These are phyloP conservation scores for Termitomyces heimii DNA, from an alignment of 768 basidiomycete genomes.

Conservation along the genomic window DNA sequence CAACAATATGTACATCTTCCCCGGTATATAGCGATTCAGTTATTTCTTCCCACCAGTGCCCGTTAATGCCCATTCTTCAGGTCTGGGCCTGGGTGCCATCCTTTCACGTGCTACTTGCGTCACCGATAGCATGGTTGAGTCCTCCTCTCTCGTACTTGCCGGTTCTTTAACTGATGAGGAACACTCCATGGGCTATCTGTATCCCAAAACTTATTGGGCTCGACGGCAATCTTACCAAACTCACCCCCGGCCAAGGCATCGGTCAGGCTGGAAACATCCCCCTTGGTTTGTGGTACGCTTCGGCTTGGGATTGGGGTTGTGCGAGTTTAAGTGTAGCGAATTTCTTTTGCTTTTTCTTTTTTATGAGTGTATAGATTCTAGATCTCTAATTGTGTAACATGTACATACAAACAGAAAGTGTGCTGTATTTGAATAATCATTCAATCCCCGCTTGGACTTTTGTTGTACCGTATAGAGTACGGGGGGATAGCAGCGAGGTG, in stretches of 20 bases:
- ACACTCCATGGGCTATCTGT: conserved; percentile 58
- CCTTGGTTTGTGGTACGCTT: conserved; percentile 47
- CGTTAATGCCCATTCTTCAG: conserved; percentile 26
- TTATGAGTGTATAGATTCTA: background rate
- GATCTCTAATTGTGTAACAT: too few species aligned
- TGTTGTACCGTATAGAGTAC: conserved; percentile 31
- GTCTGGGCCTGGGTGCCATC: conserved; percentile 77
- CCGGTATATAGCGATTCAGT: conserved; percentile 30
- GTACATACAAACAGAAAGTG: too few species aligned
- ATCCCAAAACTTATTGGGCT: conserved; percentile 58
- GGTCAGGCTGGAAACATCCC: conserved; percentile 13
- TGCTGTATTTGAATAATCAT: too few species aligned
- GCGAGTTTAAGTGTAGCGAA: too few species aligned
- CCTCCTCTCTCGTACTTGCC: conserved; percentile 76
- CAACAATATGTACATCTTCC: conserved; percentile 92
- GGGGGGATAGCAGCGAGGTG: conserved; percentile 44
- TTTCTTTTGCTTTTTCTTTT: background rate
- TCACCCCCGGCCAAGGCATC: conserved; percentile 25
- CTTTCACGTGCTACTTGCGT: conserved; percentile 62
- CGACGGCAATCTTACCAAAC: conserved; percentile 53
- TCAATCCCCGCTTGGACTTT: conserved; percentile 8
- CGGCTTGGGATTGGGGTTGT: too few species aligned
- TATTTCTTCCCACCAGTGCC: background rate
- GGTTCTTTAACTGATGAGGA: conserved; percentile 70
- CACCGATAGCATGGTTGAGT: conserved; percentile 87